Percentiles rank a stretch among this genome's conserved stretches.
Evolutionary conservation across 352 stramenopile species (phyloP).

Genomic region (Pythium monospermum): DNA sequence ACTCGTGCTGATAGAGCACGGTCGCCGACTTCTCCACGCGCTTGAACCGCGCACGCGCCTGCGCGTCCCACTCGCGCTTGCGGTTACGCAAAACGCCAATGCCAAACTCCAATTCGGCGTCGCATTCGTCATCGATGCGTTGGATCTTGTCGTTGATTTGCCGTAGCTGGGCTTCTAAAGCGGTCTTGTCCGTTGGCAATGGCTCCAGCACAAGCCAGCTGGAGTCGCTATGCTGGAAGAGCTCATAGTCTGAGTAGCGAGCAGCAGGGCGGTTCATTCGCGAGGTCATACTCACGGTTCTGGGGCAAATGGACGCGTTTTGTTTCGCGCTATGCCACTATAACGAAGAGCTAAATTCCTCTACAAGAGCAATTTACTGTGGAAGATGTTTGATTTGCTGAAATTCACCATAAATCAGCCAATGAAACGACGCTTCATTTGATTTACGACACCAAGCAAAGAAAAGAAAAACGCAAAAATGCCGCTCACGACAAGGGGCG

Average conservation of each 20-base stretch:
- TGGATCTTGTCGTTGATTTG: constrained; percentile 8
- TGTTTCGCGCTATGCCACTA: constrained; percentile 13
- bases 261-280: background rate
- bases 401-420: too few relatives aligned
- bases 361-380: background rate
- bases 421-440: too few relatives aligned
- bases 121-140: constrained; percentile 27
- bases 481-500: background rate
- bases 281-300: background rate
- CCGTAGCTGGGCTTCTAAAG: constrained; percentile 5
- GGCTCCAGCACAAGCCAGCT: constrained; percentile 9
- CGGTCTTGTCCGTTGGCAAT: constrained; percentile 5
- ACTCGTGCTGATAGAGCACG: constrained; percentile 39
- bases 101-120: constrained; percentile 33
- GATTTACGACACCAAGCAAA: background rate
- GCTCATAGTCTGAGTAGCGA: background rate
- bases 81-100: constrained; percentile 22
- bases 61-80: constrained; percentile 21
- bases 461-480: background rate
- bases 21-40: constrained; percentile 22
- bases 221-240: background rate
- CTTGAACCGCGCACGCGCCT: constrained; percentile 27
- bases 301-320: background rate
- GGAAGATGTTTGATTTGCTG: background rate
- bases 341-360: background rate